Conservation (phyloP, 495 filamentous ascomycete genomes). For the Aspergillus indologenus region DNA sequence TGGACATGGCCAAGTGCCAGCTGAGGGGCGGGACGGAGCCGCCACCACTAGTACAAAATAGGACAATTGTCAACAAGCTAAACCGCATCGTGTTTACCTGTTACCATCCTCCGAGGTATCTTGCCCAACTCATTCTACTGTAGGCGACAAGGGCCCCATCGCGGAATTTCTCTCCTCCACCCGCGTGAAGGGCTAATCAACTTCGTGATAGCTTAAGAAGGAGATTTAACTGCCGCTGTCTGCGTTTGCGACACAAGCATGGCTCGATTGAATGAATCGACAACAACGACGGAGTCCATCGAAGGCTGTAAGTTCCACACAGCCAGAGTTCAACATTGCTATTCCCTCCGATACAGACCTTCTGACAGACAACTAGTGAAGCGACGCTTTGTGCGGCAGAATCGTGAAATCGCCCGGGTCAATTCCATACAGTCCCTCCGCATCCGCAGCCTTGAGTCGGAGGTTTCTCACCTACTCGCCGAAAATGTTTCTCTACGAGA, state of each 20-base stretch:
- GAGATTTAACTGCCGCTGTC: background rate
- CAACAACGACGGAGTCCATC: constrained; percentile 65
- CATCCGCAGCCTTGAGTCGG: constrained; percentile 82
- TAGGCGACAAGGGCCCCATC: background rate
- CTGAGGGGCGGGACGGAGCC: background rate
- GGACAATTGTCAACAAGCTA: constrained; percentile 43
- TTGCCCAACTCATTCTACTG: background rate
- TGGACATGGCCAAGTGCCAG: background rate
- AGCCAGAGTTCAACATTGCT: background rate
- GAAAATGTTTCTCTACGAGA: constrained; percentile 86
- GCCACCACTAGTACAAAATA: constrained; percentile 28
- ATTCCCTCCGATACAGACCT: constrained; percentile 16
- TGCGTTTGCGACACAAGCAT: constrained; percentile 31
- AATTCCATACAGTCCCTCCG: constrained; percentile 90
- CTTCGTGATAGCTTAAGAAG: background rate
- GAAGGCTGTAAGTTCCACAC: constrained; percentile 72
- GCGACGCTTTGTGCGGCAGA: constrained; percentile 83
- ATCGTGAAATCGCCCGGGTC: constrained; percentile 84
- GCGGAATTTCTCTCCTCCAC: background rate
- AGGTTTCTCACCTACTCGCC: constrained; percentile 74
- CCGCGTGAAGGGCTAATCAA: no score
- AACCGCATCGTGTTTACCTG: constrained; percentile 16
- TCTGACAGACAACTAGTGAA: constrained; percentile 58
- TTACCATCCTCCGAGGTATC: no score
- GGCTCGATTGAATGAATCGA: constrained; percentile 87